A percentile compares a stretch with the other conserved stretches of the same genome.
Conservation (phyloP, 2,329 filamentous ascomycete species). For the Diaporthe sp. region DNA sequence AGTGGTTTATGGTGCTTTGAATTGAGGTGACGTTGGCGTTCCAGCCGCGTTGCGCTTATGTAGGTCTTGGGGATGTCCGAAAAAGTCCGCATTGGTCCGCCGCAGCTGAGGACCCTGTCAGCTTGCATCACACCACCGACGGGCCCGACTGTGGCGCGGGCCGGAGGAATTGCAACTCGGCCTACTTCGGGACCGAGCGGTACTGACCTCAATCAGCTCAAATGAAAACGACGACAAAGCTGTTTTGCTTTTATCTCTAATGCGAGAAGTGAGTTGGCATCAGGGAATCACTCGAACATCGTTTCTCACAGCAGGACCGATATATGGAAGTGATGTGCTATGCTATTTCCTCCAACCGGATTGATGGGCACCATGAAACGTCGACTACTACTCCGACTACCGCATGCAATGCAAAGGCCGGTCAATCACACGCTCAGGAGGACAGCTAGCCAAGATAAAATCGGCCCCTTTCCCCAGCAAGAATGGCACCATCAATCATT, state of each 20-base stretch:
- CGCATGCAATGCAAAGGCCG: too few species aligned
- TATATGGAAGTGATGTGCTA: too few species aligned
- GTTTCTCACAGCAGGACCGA: background rate
- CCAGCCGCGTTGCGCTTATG: conserved; percentile 19
- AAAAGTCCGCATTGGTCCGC: conserved; percentile 38
- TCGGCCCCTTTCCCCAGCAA: too few species aligned
- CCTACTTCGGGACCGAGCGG: conserved; percentile 34
- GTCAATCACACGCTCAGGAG: too few species aligned
- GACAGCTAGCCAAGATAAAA: too few species aligned
- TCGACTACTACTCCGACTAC: too few species aligned
- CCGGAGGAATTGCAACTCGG: background rate
- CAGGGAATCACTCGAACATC: background rate
- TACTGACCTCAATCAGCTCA: background rate
- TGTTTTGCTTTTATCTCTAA: background rate
- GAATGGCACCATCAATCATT: too few species aligned
- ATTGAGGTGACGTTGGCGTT: background rate
- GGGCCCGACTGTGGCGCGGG: background rate
- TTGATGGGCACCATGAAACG: too few species aligned
- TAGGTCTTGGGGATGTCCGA: conserved; percentile 40
- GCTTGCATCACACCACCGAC: conserved; percentile 3
- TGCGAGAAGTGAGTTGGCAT: background rate
- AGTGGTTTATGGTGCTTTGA: background rate
- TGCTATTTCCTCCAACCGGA: too few species aligned
- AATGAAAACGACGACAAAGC: background rate
- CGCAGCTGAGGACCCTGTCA: background rate